phyloP scores from a whole-genome alignment of 257 asterid species.

The Nicotiana obtusifolia region DNA sequence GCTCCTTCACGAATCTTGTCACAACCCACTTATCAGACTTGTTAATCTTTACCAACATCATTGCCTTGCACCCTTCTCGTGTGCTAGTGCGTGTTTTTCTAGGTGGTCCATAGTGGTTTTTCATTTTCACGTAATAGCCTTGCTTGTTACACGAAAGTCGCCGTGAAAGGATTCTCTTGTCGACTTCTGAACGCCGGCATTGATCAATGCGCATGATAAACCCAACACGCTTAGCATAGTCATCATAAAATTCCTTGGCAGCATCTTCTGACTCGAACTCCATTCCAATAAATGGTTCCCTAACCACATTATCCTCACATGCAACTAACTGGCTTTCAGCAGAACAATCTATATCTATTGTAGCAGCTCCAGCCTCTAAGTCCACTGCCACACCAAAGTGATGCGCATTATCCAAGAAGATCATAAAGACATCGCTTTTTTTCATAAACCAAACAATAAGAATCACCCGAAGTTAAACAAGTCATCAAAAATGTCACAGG shows the following conservation, averaged over 20 bases:
- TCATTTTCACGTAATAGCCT: conserved; percentile 40
- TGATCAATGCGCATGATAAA: conserved; percentile 47
- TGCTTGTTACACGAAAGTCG: conserved; percentile 47
- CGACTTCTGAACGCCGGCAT: conserved; percentile 44
- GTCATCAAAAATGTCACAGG: too few species aligned
- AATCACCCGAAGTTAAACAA: background rate
- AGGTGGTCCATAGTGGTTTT: conserved; percentile 24
- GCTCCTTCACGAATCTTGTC: conserved; percentile 35
- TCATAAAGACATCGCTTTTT: background rate
- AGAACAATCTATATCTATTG: conserved; percentile 6
- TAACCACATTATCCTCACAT: conserved; percentile 17
- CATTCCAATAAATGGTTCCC: conserved; percentile 43
- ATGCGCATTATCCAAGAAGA: background rate
- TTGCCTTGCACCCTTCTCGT: conserved; percentile 57
- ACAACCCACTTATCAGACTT: conserved; percentile 39
- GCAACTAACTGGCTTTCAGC: conserved; percentile 9
- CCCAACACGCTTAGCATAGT: conserved; percentile 39
- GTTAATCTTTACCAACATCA: conserved; percentile 40
- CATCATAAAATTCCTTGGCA: conserved; percentile 41
- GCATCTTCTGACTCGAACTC: conserved; percentile 44
- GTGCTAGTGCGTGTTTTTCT: conserved; percentile 37
- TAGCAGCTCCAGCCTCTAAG: conserved; percentile 5
- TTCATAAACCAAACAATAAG: background rate
- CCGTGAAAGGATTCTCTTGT: conserved; percentile 43
- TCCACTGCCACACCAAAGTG: conserved; percentile 11